Conservation (phyloP, 805 yeast species). For the Pichia kluyveri region DNA sequence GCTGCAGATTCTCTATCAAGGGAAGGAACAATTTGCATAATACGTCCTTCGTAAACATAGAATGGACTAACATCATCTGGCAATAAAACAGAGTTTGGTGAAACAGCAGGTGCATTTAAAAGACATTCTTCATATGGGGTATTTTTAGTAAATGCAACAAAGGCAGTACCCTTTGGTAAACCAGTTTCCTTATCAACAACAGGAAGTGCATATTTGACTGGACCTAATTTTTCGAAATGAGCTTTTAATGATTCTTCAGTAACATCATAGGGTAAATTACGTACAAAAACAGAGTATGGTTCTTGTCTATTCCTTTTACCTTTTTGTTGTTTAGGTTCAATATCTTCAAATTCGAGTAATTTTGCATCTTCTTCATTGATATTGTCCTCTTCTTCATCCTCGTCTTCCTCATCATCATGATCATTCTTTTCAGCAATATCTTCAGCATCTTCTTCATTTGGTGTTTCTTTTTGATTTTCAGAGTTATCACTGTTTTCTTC, state of each 20-base stretch:
- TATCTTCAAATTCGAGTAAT: slow-evolving; percentile 26
- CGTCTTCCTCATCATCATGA: slow-evolving; percentile 26
- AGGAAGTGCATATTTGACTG: slow-evolving; percentile 86
- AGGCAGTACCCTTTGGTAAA: slow-evolving; percentile 88
- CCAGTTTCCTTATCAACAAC: slow-evolving; percentile 83
- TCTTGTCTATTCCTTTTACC: slow-evolving; percentile 54
- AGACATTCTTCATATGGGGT: slow-evolving; percentile 62
- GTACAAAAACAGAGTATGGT: slow-evolving; percentile 67
- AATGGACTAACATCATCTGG: slow-evolving; percentile 88
- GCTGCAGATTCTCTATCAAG: slow-evolving; percentile 82
- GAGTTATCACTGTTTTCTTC: slow-evolving; percentile 24
- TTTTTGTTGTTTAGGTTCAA: slow-evolving; percentile 25
- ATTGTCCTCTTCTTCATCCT: slow-evolving; percentile 21
- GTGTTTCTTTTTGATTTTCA: not conserved
- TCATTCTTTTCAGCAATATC: slow-evolving; percentile 14
- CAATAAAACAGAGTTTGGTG: slow-evolving; percentile 55
- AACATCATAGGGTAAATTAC: slow-evolving; percentile 93
- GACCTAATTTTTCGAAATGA: slow-evolving; percentile 79
- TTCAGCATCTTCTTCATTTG: slow-evolving; percentile 3
- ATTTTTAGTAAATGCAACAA: slow-evolving; percentile 70
- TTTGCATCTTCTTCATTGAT: slow-evolving; percentile 22
- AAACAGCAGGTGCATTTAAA: slow-evolving; percentile 65
- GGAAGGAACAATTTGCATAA: slow-evolving; percentile 73
- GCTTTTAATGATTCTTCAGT: slow-evolving; percentile 67
- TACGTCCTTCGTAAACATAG: slow-evolving; percentile 89